phyloP scores from a whole-genome alignment of 1,284 basidiomycete genomes.

The Austroboletus novae-zelandiae region DNA sequence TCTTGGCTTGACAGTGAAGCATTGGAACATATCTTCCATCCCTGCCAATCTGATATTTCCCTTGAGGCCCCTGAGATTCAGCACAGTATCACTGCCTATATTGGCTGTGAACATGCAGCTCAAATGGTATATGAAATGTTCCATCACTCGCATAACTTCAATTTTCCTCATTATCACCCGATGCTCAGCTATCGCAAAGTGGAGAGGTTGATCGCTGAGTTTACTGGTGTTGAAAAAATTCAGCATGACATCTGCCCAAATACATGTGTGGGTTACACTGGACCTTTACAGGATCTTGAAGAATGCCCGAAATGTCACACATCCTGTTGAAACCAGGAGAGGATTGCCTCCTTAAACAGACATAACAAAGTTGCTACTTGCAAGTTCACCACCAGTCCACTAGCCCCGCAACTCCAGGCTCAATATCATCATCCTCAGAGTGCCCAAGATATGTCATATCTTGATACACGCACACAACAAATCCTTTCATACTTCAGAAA shows the following conservation, averaged over 20 bases:
- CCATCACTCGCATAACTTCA: too few species aligned
- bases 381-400: conserved; percentile 34
- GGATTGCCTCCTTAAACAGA: background rate
- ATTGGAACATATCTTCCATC: too few species aligned
- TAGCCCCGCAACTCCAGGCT: conserved; percentile 4
- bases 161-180: too few species aligned
- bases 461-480: background rate
- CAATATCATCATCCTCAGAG: conserved; percentile 6
- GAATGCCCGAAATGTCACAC: conserved; percentile 19
- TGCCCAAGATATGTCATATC: background rate
- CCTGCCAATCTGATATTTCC: too few species aligned
- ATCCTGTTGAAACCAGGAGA: conserved; percentile 18
- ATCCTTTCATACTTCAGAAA: background rate
- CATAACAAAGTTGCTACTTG: conserved; percentile 10
- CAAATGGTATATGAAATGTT: too few species aligned
- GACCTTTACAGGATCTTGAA: conserved; percentile 1
- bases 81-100: too few species aligned
- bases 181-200: too few species aligned
- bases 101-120: too few species aligned
- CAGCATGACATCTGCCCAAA: conserved; percentile 12
- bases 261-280: conserved; percentile 11
- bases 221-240: conserved; percentile 4
- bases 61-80: too few species aligned
- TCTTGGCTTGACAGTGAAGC: too few species aligned
- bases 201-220: background rate